Evolutionary conservation across 2,329 filamentous ascomycete genomes (phyloP), one percentile per base, ranked within the genome.

Genomic region (Fusarium sp.): DNA sequence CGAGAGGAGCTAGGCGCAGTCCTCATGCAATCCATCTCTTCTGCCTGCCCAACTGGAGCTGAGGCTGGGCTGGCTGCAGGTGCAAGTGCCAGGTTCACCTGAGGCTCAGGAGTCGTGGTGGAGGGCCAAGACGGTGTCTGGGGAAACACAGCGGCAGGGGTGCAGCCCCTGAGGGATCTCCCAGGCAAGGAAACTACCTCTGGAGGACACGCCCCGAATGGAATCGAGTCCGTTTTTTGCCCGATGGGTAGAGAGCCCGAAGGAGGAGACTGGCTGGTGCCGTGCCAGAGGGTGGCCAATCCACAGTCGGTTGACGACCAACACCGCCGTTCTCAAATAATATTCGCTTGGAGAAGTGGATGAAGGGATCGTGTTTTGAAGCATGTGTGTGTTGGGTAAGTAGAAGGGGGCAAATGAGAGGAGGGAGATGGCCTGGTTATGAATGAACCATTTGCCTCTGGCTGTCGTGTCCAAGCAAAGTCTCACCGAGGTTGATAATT

Each of bases 81-180:
- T 60, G 63, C 58, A 61, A 56, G 76, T 75, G 72, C 67, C 74
- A 77, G 76, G 76, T 76, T 78, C 76, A 77, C 76, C 76, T 78
- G 76, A 78, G 71, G 70, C 76, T 74, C 64, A 74, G 72, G 67
- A 75, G 56, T 54, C 62, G 41, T 59, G 37, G 20, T 63, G 48
- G 43, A 72, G 57, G 33, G 63, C 62, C 22, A 56, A 43, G 71
- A 58, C 57, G 69, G 71, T 67, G 67, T 73, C 72, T 69, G 57
- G 71, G 68, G 72, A 74, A 74, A 69, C 71, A 74, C 64, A 63
- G 37, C 27, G 50, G 33, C 60, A 74, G 64, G 71, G 72, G 48
- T 69, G 33, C 37, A 60, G 56, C 71, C 67, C 71, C 71, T 74
- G 67, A 64, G 54, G 22, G 63, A 63, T 62, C 63, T 69, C 24